These are phyloP conservation scores for Clavispora carvajalis DNA, from an alignment of 805 yeast species.

Conservation along the genomic window DNA sequence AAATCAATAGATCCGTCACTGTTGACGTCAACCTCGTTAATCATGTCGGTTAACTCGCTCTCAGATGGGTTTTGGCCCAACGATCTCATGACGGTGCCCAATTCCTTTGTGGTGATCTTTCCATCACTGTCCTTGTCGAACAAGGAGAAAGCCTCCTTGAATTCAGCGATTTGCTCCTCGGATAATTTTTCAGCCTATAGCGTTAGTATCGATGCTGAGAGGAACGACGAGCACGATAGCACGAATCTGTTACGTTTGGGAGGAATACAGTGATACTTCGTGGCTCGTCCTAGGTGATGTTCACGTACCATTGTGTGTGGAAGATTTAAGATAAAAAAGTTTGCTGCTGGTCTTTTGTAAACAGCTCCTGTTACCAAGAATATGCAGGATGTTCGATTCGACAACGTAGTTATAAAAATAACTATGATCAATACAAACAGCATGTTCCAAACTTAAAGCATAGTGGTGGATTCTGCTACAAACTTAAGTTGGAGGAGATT, in stretches of 20 bases:
- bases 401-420: not conserved
- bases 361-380: not conserved
- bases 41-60: slow-evolving; percentile 91
- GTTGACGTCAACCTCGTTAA: slow-evolving; percentile 94
- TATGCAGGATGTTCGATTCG: not conserved
- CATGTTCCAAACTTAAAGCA: too few relatives aligned
- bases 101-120: slow-evolving; percentile 89
- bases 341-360: slow-evolving; percentile 2
- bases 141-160: slow-evolving; percentile 95
- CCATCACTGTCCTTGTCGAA: slow-evolving; percentile 98
- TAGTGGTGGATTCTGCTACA: too few relatives aligned
- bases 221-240: too few relatives aligned
- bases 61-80: slow-evolving; percentile 96
- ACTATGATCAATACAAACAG: not conserved
- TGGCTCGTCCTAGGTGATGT: too few relatives aligned
- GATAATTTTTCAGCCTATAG: slow-evolving; percentile 79
- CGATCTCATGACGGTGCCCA: slow-evolving; percentile 99
- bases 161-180: slow-evolving; percentile 93
- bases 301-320: slow-evolving; percentile 2
- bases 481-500: too few relatives aligned
- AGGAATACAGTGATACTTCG: too few relatives aligned
- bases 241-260: too few relatives aligned
- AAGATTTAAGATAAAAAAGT: not conserved
- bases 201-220: slow-evolving; percentile 10
- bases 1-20: slow-evolving; percentile 71